Evolutionary conservation across 805 yeast genomes (phyloP).

Genomic region (Millerago galiae): DNA sequence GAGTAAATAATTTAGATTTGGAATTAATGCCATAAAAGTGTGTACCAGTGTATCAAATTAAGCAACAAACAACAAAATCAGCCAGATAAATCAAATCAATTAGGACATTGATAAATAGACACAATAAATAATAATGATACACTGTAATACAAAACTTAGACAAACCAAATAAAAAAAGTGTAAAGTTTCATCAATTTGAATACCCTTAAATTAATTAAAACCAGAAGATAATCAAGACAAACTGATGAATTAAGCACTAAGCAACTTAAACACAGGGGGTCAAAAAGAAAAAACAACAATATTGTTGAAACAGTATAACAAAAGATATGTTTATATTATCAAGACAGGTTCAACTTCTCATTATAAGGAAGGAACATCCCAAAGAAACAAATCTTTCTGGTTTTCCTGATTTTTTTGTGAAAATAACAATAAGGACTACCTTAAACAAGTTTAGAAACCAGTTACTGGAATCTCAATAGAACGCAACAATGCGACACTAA

Average conservation of each 20-base stretch:
- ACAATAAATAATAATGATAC: neutral
- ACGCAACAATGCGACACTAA: too few species aligned
- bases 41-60: too few species aligned
- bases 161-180: neutral
- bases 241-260: neutral
- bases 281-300: slow-evolving; percentile 1
- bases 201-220: neutral
- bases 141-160: neutral
- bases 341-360: neutral
- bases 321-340: neutral
- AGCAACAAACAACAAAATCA: too few species aligned
- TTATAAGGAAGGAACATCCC: neutral
- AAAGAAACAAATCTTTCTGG: neutral
- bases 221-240: neutral
- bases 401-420: slow-evolving; percentile 7
- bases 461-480: neutral
- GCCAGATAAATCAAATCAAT: too few species aligned
- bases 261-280: neutral
- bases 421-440: neutral
- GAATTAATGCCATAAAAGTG: neutral
- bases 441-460: neutral
- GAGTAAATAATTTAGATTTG: neutral
- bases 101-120: too few species aligned
- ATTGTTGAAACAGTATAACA: slow-evolving; percentile 6
- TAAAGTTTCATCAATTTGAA: neutral